These are phyloP conservation scores for Nitzschia sp. DNA, from an alignment of 108 stramenopile species.

Conservation along the genomic window DNA sequence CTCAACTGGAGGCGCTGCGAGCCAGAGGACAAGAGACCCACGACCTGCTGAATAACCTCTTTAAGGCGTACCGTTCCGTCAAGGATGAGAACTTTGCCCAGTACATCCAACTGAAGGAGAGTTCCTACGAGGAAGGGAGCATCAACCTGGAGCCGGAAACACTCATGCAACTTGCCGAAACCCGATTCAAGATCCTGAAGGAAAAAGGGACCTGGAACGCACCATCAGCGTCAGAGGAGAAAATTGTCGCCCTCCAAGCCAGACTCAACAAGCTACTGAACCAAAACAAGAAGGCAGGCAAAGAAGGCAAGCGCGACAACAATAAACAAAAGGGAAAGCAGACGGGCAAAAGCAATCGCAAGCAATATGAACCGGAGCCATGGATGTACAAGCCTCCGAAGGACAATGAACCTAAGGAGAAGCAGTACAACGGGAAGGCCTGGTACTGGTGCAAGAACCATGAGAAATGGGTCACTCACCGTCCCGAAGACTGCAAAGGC, in stretches of 20 bases:
- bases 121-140: conserved; percentile 23
- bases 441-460: not conserved
- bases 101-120: conserved; percentile 12
- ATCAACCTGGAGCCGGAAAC: conserved; percentile 1
- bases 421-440: not conserved
- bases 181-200: conserved; percentile 11
- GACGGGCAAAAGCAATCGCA: too few relatives aligned
- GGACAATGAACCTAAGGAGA: too few relatives aligned
- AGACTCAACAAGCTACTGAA: not conserved
- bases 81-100: not conserved
- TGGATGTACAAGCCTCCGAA: too few relatives aligned
- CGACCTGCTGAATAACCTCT: conserved; percentile 28
- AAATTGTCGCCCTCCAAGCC: conserved; percentile 18
- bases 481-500: not conserved
- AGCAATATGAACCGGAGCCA: too few relatives aligned
- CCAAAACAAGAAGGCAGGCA: too few relatives aligned
- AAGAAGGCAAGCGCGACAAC: too few relatives aligned
- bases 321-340: too few relatives aligned
- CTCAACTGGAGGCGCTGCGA: not conserved
- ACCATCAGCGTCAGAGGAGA: too few relatives aligned
- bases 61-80: not conserved
- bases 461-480: not conserved
- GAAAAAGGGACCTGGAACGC: too few relatives aligned
- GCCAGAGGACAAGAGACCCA: conserved; percentile 16
- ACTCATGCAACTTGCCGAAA: not conserved